Evolutionary conservation across 257 asterid genomes (phyloP).

Genomic region (Echites panduratus): DNA sequence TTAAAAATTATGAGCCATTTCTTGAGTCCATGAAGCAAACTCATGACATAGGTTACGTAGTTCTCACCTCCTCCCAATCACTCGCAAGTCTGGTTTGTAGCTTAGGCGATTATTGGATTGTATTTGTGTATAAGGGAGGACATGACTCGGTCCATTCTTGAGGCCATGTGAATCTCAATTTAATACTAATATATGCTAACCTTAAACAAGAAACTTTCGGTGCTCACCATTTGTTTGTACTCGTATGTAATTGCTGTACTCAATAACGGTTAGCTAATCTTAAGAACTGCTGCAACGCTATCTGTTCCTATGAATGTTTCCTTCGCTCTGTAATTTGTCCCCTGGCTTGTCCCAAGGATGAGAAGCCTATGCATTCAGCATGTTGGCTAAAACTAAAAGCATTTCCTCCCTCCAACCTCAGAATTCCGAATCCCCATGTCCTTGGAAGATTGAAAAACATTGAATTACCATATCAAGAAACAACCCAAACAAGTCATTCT

Average conservation of each 20-base stretch:
- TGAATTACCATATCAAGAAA: background rate
- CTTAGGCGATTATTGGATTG: no score
- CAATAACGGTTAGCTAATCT: background rate
- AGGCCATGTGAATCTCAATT: constrained; percentile 6
- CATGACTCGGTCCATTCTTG: background rate
- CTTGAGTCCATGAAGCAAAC: no score
- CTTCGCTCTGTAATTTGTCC: constrained; percentile 17
- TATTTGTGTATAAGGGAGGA: constrained; percentile 6
- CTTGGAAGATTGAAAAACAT: background rate
- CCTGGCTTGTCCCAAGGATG: constrained; percentile 12
- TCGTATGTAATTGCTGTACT: background rate
- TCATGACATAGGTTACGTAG: no score
- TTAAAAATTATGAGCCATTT: no score
- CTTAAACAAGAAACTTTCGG: constrained; percentile 3
- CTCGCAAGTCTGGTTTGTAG: no score
- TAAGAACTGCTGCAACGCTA: background rate
- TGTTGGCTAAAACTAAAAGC: constrained; percentile 14
- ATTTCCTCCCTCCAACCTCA: background rate
- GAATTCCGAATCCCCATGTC: background rate
- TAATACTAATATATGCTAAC: background rate
- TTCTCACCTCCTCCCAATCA: no score
- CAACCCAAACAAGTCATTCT: no score
- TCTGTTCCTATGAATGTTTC: background rate
- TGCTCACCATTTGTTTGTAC: constrained; percentile 5
- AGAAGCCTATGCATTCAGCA: background rate